These are phyloP conservation scores for Aspergillus sp. DNA, from an alignment of 2,329 filamentous ascomycete genomes.

Conservation along the genomic window DNA sequence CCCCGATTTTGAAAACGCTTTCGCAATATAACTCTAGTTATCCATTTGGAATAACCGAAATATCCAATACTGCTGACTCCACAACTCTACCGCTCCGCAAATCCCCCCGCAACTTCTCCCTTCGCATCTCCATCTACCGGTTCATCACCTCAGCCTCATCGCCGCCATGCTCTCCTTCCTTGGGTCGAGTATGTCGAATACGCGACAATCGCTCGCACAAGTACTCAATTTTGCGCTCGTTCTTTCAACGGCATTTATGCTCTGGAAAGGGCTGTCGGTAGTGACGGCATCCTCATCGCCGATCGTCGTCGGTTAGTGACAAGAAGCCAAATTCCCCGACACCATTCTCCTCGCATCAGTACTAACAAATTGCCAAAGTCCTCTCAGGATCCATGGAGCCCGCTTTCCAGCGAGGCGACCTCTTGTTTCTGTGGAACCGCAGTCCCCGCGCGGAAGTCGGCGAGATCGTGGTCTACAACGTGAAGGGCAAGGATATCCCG, in stretches of 20 bases:
- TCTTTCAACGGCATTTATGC: constrained; percentile 89
- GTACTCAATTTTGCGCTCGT: constrained; percentile 89
- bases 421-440: constrained; percentile 65
- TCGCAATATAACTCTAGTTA: not conserved
- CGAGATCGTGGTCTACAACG: constrained; percentile 78
- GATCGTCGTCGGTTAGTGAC: constrained; percentile 59
- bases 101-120: constrained; percentile 8
- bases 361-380: constrained; percentile 6
- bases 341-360: not conserved
- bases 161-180: constrained; percentile 66
- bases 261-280: constrained; percentile 87
- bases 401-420: constrained; percentile 64
- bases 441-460: constrained; percentile 64
- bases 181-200: constrained; percentile 59
- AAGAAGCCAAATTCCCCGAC: not conserved
- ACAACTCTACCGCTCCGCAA: not conserved
- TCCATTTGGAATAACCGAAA: not conserved
- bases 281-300: constrained; percentile 70
- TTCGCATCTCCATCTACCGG: not conserved
- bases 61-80: not conserved
- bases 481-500: constrained; percentile 90
- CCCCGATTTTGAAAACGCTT: not conserved
- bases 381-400: constrained; percentile 69
- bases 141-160: not conserved
- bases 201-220: constrained; percentile 78